A percentile compares a stretch with the other conserved stretches of the same genome.
Conservation (phyloP, 2,329 filamentous ascomycete genomes). For the Colletotrichum cereale region DNA sequence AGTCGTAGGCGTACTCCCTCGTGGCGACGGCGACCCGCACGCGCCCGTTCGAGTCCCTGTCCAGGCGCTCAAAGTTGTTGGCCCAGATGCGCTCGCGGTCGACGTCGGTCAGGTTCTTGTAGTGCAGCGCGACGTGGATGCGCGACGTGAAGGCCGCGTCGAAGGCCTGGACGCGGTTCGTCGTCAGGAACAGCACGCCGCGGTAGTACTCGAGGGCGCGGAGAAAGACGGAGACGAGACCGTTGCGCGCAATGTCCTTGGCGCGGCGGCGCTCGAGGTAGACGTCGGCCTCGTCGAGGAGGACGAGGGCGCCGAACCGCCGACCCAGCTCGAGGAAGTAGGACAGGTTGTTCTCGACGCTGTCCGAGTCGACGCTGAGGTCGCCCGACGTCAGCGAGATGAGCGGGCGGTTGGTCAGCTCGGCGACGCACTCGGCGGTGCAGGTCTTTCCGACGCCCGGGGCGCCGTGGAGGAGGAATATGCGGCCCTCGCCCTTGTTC, state of each 20-base stretch:
- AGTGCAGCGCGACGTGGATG: conserved; percentile 49
- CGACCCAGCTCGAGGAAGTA: conserved; percentile 63
- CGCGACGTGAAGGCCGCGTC: conserved; percentile 50
- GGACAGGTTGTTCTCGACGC: conserved; percentile 58
- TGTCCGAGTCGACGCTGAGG: conserved; percentile 53
- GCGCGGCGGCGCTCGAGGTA: conserved; percentile 66
- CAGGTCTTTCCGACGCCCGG: conserved; percentile 70
- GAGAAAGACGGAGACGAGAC: conserved; percentile 62
- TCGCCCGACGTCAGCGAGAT: conserved; percentile 65
- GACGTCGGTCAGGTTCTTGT: conserved; percentile 46
- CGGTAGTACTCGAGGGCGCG: conserved; percentile 65
- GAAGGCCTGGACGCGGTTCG: conserved; percentile 58
- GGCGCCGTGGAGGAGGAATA: conserved; percentile 64
- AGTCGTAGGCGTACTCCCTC: conserved; percentile 44
- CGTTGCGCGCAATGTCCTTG: conserved; percentile 60
- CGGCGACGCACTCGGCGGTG: conserved; percentile 67
- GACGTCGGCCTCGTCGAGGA: conserved; percentile 72
- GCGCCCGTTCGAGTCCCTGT: conserved; percentile 42
- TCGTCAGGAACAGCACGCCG: conserved; percentile 64
- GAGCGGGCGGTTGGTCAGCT: conserved; percentile 63
- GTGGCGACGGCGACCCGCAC: conserved; percentile 43
- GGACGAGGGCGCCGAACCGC: conserved; percentile 63
- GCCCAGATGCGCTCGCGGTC: conserved; percentile 48
- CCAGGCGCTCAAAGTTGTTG: conserved; percentile 47
- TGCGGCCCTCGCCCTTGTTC: conserved; percentile 61